phyloP scores from a whole-genome alignment of 441 rosid genomes.

The Populus hybrid region DNA sequence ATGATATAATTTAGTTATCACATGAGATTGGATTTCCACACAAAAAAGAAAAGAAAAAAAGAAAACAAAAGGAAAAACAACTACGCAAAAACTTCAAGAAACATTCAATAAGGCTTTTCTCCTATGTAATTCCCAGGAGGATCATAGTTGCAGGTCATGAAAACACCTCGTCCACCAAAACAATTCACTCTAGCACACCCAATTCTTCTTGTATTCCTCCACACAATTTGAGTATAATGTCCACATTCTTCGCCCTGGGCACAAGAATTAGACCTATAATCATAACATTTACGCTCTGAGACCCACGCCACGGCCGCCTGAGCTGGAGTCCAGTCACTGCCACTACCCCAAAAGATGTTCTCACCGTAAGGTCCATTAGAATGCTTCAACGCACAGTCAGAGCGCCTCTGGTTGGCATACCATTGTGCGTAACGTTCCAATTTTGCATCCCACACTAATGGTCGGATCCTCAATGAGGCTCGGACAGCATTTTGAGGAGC shows the following conservation, averaged over 20 bases:
- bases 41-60: not conserved
- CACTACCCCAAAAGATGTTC: slow-evolving; percentile 61
- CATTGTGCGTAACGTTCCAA: slow-evolving; percentile 42
- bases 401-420: slow-evolving; percentile 37
- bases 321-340: slow-evolving; percentile 37
- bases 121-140: slow-evolving; percentile 95
- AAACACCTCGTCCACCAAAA: slow-evolving; percentile 52
- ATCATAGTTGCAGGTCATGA: slow-evolving; percentile 86
- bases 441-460: no score
- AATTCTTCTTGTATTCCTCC: slow-evolving; percentile 41
- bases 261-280: slow-evolving; percentile 45
- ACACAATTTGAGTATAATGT: slow-evolving; percentile 25
- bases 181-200: slow-evolving; percentile 66
- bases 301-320: slow-evolving; percentile 56
- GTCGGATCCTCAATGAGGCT: slow-evolving; percentile 42
- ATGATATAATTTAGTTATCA: not conserved
- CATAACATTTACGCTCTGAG: slow-evolving; percentile 45
- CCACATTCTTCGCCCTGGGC: slow-evolving; percentile 40
- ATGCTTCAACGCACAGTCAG: slow-evolving; percentile 50
- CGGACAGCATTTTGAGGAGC: slow-evolving; percentile 64
- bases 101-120: slow-evolving; percentile 65
- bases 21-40: not conserved
- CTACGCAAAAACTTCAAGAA: not conserved
- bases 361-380: slow-evolving; percentile 71
- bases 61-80: not conserved